phyloP scores from a whole-genome alignment of 331 rosid genomes.

The Telfairia occidentalis region DNA sequence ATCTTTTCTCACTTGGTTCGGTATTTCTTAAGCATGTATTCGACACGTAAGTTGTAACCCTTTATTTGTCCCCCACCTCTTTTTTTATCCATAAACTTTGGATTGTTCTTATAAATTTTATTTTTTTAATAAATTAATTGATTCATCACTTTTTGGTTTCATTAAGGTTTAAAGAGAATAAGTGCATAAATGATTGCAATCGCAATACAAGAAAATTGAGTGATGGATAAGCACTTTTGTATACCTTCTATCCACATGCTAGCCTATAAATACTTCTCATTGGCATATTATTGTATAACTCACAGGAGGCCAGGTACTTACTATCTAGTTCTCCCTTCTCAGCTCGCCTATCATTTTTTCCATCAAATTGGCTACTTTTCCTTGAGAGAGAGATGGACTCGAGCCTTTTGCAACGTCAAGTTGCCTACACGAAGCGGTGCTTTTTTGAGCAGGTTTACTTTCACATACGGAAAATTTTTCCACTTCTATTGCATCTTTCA shows the following conservation, averaged over 20 bases:
- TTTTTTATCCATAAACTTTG: neutral
- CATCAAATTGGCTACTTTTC: neutral
- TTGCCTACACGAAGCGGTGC: conserved; percentile 11
- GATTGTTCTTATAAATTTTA: neutral
- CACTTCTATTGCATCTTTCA: neutral
- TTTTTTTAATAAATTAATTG: neutral
- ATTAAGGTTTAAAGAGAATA: neutral
- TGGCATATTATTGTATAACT: neutral
- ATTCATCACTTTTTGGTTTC: conserved; percentile 1
- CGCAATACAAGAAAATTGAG: neutral
- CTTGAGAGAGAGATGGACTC: conserved; percentile 5
- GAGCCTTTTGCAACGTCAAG: conserved; percentile 14
- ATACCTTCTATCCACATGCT: neutral
- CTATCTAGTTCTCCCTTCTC: neutral
- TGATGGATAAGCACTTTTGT: neutral
- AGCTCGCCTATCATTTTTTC: neutral
- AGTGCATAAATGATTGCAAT: neutral
- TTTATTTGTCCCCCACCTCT: neutral
- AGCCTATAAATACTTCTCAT: conserved; percentile 4
- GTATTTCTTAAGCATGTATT: neutral
- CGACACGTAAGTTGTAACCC: conserved; percentile 3
- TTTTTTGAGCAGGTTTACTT: conserved; percentile 11
- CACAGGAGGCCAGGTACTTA: neutral
- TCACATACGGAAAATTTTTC: neutral
- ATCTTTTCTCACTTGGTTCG: conserved; percentile 2